A percentile compares a stretch with the other conserved stretches of the same genome.
Evolutionary conservation across 306 rosid genomes (phyloP).

Genomic region (Begonia fuchsioides): DNA sequence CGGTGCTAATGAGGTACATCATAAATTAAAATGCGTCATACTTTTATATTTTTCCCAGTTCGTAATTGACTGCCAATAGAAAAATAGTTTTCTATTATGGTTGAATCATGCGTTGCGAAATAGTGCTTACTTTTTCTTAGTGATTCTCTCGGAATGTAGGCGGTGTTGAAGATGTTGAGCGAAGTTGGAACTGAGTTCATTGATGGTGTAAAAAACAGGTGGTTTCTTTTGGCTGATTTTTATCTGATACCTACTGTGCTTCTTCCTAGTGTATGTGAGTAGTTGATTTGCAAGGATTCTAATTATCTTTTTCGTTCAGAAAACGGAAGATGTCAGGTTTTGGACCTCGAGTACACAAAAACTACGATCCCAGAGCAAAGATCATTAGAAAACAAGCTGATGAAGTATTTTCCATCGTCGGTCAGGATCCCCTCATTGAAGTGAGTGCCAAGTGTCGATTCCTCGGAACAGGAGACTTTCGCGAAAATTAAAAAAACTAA

Average conservation of each 20-base stretch:
- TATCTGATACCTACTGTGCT: too few relatives aligned
- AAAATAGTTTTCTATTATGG: background rate
- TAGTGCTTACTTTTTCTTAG: background rate
- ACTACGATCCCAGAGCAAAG: conserved; percentile 88
- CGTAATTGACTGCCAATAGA: too few relatives aligned
- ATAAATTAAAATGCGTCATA: background rate
- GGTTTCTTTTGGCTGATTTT: background rate
- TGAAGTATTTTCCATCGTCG: conserved; percentile 86
- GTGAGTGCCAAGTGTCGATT: conserved; percentile 16
- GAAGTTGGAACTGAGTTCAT: conserved; percentile 74
- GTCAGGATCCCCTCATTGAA: conserved; percentile 89
- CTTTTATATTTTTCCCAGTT: background rate
- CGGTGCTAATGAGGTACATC: conserved; percentile 76
- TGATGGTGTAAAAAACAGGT: conserved; percentile 88
- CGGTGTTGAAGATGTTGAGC: conserved; percentile 74
- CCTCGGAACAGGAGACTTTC: too few relatives aligned
- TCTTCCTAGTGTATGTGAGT: too few relatives aligned
- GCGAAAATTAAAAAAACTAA: too few relatives aligned
- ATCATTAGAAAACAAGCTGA: conserved; percentile 62
- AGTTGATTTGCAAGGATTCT: background rate
- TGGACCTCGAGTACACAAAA: conserved; percentile 90
- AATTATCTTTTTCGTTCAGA: conserved; percentile 21
- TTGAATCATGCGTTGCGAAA: background rate
- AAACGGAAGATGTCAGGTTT: conserved; percentile 90
- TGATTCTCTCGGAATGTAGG: conserved; percentile 16